phyloP scores from a whole-genome alignment of 2,329 filamentous ascomycete species.

The Ascochyta clinopodiicola region DNA sequence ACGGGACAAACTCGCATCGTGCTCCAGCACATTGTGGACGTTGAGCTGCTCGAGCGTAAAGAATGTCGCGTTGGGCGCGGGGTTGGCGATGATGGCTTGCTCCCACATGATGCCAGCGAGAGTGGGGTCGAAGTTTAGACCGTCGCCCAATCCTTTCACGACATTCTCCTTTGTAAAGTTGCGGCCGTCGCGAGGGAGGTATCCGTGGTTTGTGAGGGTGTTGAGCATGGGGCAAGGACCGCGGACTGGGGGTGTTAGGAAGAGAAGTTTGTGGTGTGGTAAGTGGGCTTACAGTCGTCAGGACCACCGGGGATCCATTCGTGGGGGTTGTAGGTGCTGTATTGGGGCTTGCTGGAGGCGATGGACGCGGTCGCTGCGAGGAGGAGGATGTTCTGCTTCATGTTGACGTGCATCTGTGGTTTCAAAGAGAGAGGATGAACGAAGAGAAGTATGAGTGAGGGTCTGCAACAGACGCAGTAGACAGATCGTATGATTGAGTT shows the following conservation, averaged over 20 bases:
- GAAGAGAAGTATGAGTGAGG: neutral
- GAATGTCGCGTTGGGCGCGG: conserved; percentile 36
- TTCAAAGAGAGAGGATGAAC: neutral
- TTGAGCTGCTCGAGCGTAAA: conserved; percentile 52
- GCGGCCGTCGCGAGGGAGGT: conserved; percentile 43
- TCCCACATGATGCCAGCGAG: conserved; percentile 54
- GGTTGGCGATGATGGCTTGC: conserved; percentile 48
- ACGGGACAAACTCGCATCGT: conserved; percentile 59
- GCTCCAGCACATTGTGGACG: conserved; percentile 57
- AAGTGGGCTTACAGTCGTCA: conserved; percentile 20
- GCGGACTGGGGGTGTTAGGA: conserved; percentile 21
- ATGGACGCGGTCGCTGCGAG: conserved; percentile 12
- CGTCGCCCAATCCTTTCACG: conserved; percentile 49
- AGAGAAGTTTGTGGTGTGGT: no score
- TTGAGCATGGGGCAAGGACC: conserved; percentile 46
- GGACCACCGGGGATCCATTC: conserved; percentile 26
- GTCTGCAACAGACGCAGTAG: neutral
- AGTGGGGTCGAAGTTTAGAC: conserved; percentile 53
- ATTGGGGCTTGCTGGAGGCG: conserved; percentile 15
- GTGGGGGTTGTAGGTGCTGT: conserved; percentile 17
- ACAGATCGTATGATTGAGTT: neutral
- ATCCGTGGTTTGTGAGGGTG: conserved; percentile 45
- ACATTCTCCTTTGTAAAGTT: conserved; percentile 46
- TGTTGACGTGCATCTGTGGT: neutral
- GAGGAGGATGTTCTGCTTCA: conserved; percentile 14